Evolutionary conservation across 192 early-diverging fungal genomes (phyloP).

Genomic region (Chytriomyces hyalinus): DNA sequence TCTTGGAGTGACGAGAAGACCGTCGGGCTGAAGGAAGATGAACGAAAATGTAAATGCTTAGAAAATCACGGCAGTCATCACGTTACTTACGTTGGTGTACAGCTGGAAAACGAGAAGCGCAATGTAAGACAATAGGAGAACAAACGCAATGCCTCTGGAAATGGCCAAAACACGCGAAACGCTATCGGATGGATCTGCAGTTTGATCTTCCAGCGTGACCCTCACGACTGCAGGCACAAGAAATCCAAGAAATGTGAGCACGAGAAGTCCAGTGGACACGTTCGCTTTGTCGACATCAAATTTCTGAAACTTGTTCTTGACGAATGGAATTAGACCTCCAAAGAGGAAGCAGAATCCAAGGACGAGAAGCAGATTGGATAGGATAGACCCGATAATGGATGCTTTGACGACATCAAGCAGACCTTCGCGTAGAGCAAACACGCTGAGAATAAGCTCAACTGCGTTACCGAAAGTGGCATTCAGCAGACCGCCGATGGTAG

Average conservation of each 20-base stretch:
- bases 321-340: slow-evolving; percentile 72
- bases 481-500: slow-evolving; percentile 79
- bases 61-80: slow-evolving; percentile 42
- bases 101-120: slow-evolving; percentile 83
- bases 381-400: slow-evolving; percentile 85
- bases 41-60: not conserved
- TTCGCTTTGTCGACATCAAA: slow-evolving; percentile 38
- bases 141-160: slow-evolving; percentile 70
- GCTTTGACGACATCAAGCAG: slow-evolving; percentile 86
- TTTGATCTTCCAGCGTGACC: not conserved
- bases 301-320: slow-evolving; percentile 65
- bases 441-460: slow-evolving; percentile 75
- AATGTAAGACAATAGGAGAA: slow-evolving; percentile 71
- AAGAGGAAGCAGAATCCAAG: slow-evolving; percentile 85
- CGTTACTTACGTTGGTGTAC: slow-evolving; percentile 68
- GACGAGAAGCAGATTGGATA: slow-evolving; percentile 87
- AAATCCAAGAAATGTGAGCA: slow-evolving; percentile 32
- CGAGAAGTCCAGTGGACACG: slow-evolving; percentile 27
- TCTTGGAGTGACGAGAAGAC: slow-evolving; percentile 22
- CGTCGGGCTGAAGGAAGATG: slow-evolving; percentile 8
- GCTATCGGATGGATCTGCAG: not conserved
- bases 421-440: slow-evolving; percentile 80
- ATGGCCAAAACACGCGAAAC: slow-evolving; percentile 48
- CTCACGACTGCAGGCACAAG: slow-evolving; percentile 26
- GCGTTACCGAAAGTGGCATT: slow-evolving; percentile 85